Evolutionary conservation across 176 grass and related monocot genomes (phyloP), one percentile per base, ranked within the genome.

Genomic region (Oropetium thomaeum): DNA sequence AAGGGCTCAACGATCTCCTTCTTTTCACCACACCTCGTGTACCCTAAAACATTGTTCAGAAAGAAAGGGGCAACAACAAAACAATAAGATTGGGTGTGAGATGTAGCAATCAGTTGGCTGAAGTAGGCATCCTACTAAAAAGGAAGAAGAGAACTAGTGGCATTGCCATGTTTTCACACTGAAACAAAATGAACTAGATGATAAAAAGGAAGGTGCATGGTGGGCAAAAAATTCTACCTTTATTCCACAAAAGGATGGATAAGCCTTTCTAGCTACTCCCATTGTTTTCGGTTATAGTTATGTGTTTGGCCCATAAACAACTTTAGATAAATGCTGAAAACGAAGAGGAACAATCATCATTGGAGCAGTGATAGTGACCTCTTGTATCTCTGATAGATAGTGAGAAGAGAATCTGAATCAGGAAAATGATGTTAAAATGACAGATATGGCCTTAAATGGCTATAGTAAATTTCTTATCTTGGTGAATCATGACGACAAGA

Each of bases 381-480:
- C 8, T 74, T 74, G 85, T 87, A 79, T 74, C 74, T 74, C 74
- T 53, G 37, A 54, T 74, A 69, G 74, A 83, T 69, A 45, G 80
- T 74, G 85, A 87, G 79, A 83, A 74, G 80, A 79, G 85, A 79
- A 87, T 87, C 81, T 82, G 71, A 79, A 87, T 80, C 74, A 79
- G 62, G 80, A 83, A 87, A 52, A 87, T 34, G 11, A 87, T 73
- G 78, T 74, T 87, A 79, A 87, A 87, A 83, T 66, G 74, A 83
- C 80, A 82, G 67, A 44, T 79, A 83, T 79, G 74, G 74, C 71
- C 80, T 19, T 82, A 79, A 78, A 86, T 80, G 59, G 70, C 47
- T 71, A n/a, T n/a, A 72, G 71, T 72, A 85, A 85, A 89, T 75
- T 74, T 78, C 83, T 82, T 89, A 89, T 82, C 87, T 90, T 71